Evolutionary conservation across 352 stramenopile species (phyloP), one percentile per base, ranked within the genome.

Genomic region (Heterotrichella gracilis): DNA sequence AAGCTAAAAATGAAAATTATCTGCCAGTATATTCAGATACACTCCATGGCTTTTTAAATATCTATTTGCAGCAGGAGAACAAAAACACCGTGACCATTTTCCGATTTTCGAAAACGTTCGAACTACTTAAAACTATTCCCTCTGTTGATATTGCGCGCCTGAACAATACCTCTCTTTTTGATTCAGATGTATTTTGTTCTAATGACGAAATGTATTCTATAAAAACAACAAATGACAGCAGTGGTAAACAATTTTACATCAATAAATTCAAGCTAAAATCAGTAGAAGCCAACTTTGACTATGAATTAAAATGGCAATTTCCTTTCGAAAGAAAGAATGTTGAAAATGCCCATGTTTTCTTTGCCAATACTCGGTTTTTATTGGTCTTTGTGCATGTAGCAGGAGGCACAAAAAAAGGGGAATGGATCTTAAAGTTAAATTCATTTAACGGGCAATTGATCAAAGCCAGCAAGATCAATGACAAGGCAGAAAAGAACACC

Each of bases 231-330:
- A 53, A 53, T 17, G 32, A 53, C 32, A 53, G 9, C n/a, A 17
- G 9, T n/a, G 32, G 32, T n/a, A n/a, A 17, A 53, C 32, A 53
- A 53, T 53, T 53, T 53, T 53, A 53, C n/a, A 17, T 53, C 9
- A 53, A 53, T 53, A 53, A 53, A 53, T 53, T 17, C n/a, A 53
- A 9, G n/a, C n/a, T 53, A 53, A 53, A 53, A n/a, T 53, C 32
- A 17, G 32, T 17, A 53, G n/a, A 9, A n/a, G n/a, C 9, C 9
- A 53, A 53, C n/a, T 53, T 53, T n/a, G 32, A 53, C 9, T 53
- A 53, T n/a, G 32, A 9, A 53, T 53, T 53, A 9, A 53, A 9
- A 9, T 53, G 32, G 32, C 32, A 53, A 53, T 53, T 53, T n/a
- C 32, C 32, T 53, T 53, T 53, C n/a, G 32, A 53, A n/a, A 53